Base-by-base conservation (phyloP, 108 stramenopile genomes). In the Pseudonitzschia multiseries region DNA sequence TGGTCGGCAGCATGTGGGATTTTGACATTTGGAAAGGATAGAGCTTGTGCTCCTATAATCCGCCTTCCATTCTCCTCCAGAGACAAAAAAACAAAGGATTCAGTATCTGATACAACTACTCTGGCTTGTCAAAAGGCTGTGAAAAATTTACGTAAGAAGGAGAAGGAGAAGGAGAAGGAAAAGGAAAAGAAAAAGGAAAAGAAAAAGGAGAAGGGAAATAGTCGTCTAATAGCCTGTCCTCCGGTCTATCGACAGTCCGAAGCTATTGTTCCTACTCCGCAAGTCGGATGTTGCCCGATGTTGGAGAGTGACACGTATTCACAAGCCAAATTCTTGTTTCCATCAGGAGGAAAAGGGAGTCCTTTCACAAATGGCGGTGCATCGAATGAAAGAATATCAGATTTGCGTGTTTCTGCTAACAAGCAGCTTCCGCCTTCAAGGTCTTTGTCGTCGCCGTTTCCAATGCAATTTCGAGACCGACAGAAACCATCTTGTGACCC, bases 401-500 rank as follows among this genome's bases (percentile, higher is more conserved):
- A 62, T 13, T 62, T 33, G 18, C 9, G 0, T 21, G 2, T 42
- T n/a, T 70, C 76, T 63, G 56, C 70, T 12, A 77, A 77, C 56
- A 36, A 71, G 57, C 69, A 71, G 50, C 41, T 71, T 41, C 70
- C 77, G 13, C 77, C 77, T 29, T 77, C 77, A 6, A 71, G 66
- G 42, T 77, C 77, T 1, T 43, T 77, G 24, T 43, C 77, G 14
- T 77, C 77, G 26, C 77, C 77, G 2, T 77, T 77, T 33, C 77
- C 77, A 6, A 77, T 77, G 70, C 77, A 77, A 42, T 77, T 77
- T 67, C 63, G 77, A 36, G 77, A 77, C 6, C 70, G 77, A 48
- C 42, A 54, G 18, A 68, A 57, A 33, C 21, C 68, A 41, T 48
- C 63, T 64, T 48, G 51, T 10, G 60, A 51, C 62, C 32, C 68